Evolutionary conservation across 2,329 filamentous ascomycete species (phyloP).

Genomic region (Verticillium longisporum): DNA sequence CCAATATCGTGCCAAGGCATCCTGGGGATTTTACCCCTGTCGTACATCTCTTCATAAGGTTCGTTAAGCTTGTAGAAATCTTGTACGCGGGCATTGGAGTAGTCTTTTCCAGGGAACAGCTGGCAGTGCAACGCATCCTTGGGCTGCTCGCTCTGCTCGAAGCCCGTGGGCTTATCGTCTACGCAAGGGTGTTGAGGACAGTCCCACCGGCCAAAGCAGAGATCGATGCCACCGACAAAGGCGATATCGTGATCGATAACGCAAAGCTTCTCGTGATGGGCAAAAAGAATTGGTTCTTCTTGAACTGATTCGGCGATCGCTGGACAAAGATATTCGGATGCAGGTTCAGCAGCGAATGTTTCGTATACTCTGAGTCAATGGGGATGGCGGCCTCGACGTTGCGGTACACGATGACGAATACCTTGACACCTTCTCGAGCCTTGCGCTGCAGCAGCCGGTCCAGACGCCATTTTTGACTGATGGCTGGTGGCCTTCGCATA

Average conservation of each 20-base stretch:
- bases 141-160: conserved; percentile 69
- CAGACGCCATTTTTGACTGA: conserved; percentile 96
- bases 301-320: conserved; percentile 92
- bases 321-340: conserved; percentile 97
- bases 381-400: conserved; percentile 97
- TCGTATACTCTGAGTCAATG: conserved; percentile 97
- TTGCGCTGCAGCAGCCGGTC: conserved; percentile 91
- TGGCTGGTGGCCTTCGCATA: conserved; percentile 85
- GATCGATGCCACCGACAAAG: conserved; percentile 90
- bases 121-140: conserved; percentile 93
- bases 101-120: conserved; percentile 95
- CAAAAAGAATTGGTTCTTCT: conserved; percentile 99
- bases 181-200: conserved; percentile 85
- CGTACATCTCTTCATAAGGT: conserved; percentile 98
- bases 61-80: conserved; percentile 92
- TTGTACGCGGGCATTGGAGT: conserved; percentile 90
- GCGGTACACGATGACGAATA: conserved; percentile 95
- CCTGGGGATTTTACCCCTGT: conserved; percentile 76
- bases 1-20: conserved; percentile 99
- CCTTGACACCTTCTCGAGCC: conserved; percentile 89
- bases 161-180: conserved; percentile 92
- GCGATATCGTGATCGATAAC: conserved; percentile 94
- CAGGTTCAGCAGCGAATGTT: conserved; percentile 89
- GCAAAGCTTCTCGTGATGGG: conserved; percentile 97
- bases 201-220: conserved; percentile 97